These are phyloP conservation scores for Vitis riparia DNA, from an alignment of 164 flowering plant genomes.

Conservation along the genomic window DNA sequence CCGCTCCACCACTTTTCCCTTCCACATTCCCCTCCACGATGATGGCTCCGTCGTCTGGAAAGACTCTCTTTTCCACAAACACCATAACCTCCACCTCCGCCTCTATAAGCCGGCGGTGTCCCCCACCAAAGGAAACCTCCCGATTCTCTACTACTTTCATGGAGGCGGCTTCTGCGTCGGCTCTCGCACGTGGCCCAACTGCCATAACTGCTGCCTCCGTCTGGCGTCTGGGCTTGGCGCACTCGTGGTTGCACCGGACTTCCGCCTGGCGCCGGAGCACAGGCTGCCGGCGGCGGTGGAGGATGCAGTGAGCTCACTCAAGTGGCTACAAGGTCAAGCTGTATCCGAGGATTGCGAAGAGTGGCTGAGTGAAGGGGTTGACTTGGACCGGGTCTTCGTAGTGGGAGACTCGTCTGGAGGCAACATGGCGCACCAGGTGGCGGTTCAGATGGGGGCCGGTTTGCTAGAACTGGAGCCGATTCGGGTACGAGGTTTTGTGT, in stretches of 20 bases:
- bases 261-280: slow-evolving; percentile 50
- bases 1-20: slow-evolving; percentile 19
- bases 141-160: slow-evolving; percentile 38
- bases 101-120: slow-evolving; percentile 47
- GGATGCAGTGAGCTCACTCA: slow-evolving; percentile 24
- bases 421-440: slow-evolving; percentile 44
- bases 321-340: slow-evolving; percentile 39
- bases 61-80: slow-evolving; percentile 38
- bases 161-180: slow-evolving; percentile 55
- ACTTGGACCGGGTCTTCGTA: slow-evolving; percentile 31
- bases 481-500: slow-evolving; percentile 33
- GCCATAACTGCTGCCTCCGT: slow-evolving; percentile 37
- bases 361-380: slow-evolving; percentile 20
- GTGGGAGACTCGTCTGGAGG: slow-evolving; percentile 53
- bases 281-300: slow-evolving; percentile 49
- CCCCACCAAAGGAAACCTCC: slow-evolving; percentile 12
- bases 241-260: slow-evolving; percentile 39
- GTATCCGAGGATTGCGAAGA: slow-evolving; percentile 4
- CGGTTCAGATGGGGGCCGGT: slow-evolving; percentile 30
- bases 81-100: slow-evolving; percentile 51
- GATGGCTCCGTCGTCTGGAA: slow-evolving; percentile 40
- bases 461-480: slow-evolving; percentile 18
- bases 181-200: slow-evolving; percentile 36
- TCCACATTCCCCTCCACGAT: slow-evolving; percentile 18
- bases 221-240: slow-evolving; percentile 30